Evolutionary conservation across 495 filamentous ascomycete genomes (phyloP), one percentile per base, ranked within the genome.

Genomic region (Parachaetomium inaequale): DNA sequence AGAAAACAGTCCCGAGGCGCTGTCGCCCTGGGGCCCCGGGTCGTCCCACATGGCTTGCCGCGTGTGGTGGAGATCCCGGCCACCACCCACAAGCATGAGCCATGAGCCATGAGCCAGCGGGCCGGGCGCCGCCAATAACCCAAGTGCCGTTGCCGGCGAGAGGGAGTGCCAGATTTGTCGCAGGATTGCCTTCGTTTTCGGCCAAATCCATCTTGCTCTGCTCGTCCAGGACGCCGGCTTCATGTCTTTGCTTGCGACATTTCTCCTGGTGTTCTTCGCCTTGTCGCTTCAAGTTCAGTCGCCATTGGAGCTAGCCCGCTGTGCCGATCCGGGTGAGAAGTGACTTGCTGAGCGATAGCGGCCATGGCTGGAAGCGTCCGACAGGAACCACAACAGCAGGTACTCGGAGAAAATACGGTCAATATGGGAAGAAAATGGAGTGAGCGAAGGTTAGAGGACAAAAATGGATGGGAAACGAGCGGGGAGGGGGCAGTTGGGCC

Each of bases 401-500:
- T 46, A 50, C 28, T 23, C 21, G 23, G 7, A 10, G 47, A 12
- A 40, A 58, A 66, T 10, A 26, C 21, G 23, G 25, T 12, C 45
- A 56, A 53, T 66, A 68, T 51, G 40, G 19, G 52, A 59, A 63
- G 58, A 61, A 58, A 65, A 54, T 19, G 49, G 58, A 43, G 59
- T 59, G 57, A 55, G 65, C 59, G 59, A 55, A 58, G 23, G 54
- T 42, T 56, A 63, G 66, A 63, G 56, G 65, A 59, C 63, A 60
- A 73, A 64, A 73, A 72, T 63, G 63, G 31, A 72, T 59, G 68
- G 68, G 66, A 64, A 68, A 68, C 63, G 58, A 55, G 66, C 63
- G 72, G 71, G 65, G 72, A 70, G 76, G 69, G 77, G 77, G 71
- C 62, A 73, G 75, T 74, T 70, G 75, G 72, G 70, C 49, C 58